Evolutionary conservation across 2,329 filamentous ascomycete species (phyloP), one percentile per base, ranked within the genome.

Genomic region (Sporothrix brunneoviolacea): DNA sequence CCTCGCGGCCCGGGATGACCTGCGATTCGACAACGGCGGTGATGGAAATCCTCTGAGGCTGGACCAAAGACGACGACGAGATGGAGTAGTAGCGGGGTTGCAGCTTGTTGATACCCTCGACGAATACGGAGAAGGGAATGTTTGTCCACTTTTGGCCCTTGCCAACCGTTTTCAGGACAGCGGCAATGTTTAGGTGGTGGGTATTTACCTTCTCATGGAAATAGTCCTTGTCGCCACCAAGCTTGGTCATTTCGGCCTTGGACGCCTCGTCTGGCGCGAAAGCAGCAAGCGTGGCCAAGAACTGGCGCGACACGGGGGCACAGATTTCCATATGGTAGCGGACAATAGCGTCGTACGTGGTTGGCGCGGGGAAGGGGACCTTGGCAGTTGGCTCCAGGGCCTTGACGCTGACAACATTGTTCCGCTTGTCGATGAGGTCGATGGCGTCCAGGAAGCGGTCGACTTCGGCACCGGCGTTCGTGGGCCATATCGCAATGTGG

Each of bases 61-160:
- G 91, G 15, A 95, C 91, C 8, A 90, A 68, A 7, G 93, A 96
- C 1, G 93, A 97, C 1, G 94, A 98, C 2, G 93, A 98, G 68
- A 98, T 98, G 44, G 94, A 98, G 75, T 98, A 98, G 77, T 97
- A 98, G 44, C 93, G 88, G 35, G 93, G 91, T 69, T 98, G 93
- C 51, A 98, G 82, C 75, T 96, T 97, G 70, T 84, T 88, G 55
- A 98, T 70, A 58, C 89, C 87, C 75, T 98, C 93, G 58, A 98
- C 90, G 61, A 97, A 83, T 61, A 91, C 83, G 8, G 93, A 95
- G 72, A 98, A 97, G 15, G 93, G 94, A 50, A 96, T 83, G 49
- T 82, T 83, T 49, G 80, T 74, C 87, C 93, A 98, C 53, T 82
- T 82, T 68, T 87, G 73, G 43, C 85, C 83, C 30, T 84, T 83